Percentiles rank a stretch among this genome's conserved stretches.
Conservation (phyloP, 2,329 filamentous ascomycete species). For the Dactylellina parvicollis region DNA sequence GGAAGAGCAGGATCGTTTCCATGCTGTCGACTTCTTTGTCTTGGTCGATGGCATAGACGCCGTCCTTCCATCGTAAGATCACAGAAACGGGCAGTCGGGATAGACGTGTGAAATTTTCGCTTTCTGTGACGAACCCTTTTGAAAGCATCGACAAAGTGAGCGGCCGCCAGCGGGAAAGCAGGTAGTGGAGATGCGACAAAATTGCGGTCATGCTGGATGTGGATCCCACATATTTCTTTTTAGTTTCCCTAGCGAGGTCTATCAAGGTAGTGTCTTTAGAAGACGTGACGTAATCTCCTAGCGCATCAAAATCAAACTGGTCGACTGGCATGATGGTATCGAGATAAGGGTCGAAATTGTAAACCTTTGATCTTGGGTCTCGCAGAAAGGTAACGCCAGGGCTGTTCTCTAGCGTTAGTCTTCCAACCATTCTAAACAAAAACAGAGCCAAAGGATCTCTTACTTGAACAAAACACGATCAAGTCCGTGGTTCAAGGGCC, state of each 20-base stretch:
- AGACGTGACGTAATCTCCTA: slow-evolving; percentile 89
- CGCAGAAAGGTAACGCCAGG: slow-evolving; percentile 90
- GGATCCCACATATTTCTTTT: slow-evolving; percentile 87
- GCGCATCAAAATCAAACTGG: slow-evolving; percentile 89
- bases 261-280: slow-evolving; percentile 80
- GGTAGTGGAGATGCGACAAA: slow-evolving; percentile 89
- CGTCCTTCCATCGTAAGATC: slow-evolving; percentile 79
- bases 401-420: slow-evolving; percentile 58
- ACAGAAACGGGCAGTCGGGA: slow-evolving; percentile 78
- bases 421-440: slow-evolving; percentile 15
- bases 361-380: slow-evolving; percentile 85
- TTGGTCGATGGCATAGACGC: slow-evolving; percentile 91
- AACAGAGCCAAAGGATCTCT: slow-evolving; percentile 54
- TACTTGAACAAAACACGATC: slow-evolving; percentile 93
- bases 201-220: slow-evolving; percentile 95
- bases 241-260: slow-evolving; percentile 72
- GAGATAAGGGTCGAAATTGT: slow-evolving; percentile 96
- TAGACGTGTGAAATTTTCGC: slow-evolving; percentile 75
- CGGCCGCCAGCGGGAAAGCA: slow-evolving; percentile 83
- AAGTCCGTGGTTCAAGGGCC: slow-evolving; percentile 76
- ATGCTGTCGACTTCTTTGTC: slow-evolving; percentile 85
- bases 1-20: slow-evolving; percentile 85
- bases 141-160: slow-evolving; percentile 76
- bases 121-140: slow-evolving; percentile 71
- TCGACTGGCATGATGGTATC: slow-evolving; percentile 89